Evolutionary conservation across 73 alveolate species (phyloP).

Genomic region (Paramecium sonneborni): DNA sequence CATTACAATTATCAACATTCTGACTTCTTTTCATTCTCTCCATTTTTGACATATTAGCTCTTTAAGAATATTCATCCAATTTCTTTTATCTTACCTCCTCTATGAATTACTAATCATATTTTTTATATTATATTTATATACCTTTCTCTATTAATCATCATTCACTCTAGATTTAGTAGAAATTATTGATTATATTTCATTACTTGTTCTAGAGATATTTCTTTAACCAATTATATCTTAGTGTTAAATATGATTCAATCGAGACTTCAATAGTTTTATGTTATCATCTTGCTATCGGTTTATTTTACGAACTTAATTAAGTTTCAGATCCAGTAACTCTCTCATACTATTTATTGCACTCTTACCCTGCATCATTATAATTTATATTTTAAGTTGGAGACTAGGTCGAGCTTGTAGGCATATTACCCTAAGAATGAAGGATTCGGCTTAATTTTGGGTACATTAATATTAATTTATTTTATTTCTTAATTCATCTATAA

Average conservation of each 20-base stretch:
- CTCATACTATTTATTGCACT: background rate
- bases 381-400: background rate
- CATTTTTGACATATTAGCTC: background rate
- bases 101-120: background rate
- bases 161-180: background rate
- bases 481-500: background rate
- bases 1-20: background rate
- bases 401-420: background rate
- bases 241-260: constrained; percentile 32
- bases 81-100: background rate
- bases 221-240: background rate
- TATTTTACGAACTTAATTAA: constrained; percentile 35
- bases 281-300: background rate
- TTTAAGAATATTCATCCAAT: background rate
- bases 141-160: background rate
- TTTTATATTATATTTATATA: background rate
- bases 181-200: background rate
- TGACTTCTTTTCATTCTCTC: background rate
- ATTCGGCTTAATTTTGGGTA: background rate
- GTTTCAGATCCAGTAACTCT: constrained; percentile 29
- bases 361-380: constrained; percentile 14
- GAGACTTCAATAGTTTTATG: background rate
- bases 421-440: background rate
- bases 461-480: background rate
- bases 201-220: constrained; percentile 11